These are phyloP conservation scores for Jaltomata sinuosa DNA, from an alignment of 257 asterid species.

Conservation along the genomic window DNA sequence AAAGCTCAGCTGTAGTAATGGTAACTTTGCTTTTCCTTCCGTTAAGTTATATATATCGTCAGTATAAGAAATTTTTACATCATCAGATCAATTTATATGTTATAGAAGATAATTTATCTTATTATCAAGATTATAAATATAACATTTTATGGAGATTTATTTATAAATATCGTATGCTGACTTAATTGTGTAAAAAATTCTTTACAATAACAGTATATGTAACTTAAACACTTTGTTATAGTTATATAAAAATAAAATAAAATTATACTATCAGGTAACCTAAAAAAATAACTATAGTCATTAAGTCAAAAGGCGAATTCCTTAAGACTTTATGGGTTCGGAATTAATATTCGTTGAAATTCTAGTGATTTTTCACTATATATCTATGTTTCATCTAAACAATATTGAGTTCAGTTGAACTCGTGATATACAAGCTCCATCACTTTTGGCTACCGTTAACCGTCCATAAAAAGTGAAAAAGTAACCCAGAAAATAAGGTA, in stretches of 20 bases:
- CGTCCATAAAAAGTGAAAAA: background rate
- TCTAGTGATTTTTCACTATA: background rate
- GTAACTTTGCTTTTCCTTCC: conserved; percentile 10
- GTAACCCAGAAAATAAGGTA: background rate
- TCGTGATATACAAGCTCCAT: background rate
- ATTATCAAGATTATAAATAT: no score
- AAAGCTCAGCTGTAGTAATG: conserved; percentile 55
- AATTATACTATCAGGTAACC: background rate
- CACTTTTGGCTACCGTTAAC: background rate
- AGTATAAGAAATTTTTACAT: background rate
- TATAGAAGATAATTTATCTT: background rate
- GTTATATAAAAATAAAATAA: no score
- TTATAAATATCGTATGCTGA: background rate
- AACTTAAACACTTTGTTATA: no score
- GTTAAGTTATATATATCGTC: background rate
- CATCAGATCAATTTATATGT: background rate
- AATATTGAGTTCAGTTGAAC: no score
- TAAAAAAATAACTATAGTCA: background rate
- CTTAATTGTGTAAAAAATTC: no score
- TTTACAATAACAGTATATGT: no score
- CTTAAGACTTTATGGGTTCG: background rate
- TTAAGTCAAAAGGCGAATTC: background rate
- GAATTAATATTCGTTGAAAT: background rate
- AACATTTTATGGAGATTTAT: background rate
- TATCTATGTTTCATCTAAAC: background rate